Base-by-base conservation (phyloP, 2,329 filamentous ascomycete genomes). In the Verticillium nonalfalfae region DNA sequence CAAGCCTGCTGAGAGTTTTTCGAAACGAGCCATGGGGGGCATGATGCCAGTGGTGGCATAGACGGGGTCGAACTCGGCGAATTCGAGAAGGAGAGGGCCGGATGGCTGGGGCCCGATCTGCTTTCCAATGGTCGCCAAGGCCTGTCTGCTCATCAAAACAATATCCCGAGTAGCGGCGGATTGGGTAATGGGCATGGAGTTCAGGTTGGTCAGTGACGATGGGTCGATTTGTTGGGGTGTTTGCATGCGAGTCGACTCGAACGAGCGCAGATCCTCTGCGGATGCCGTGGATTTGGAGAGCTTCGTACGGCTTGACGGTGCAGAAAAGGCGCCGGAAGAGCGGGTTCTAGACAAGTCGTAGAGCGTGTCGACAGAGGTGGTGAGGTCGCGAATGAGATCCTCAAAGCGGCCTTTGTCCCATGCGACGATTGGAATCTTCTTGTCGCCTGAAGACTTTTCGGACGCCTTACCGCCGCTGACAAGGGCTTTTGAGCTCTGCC, bases 341-440 rank as follows among this genome's bases (percentile, higher is more conserved):
- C 89, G 80, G 14, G 88, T 89, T 58, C 87, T 79, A 0, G 90
- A 92, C 14, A 93, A 78, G 69, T 93, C 89, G 71, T 90, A 93
- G 1, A 94, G 80, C 0, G 88, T 91, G 73, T 93, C 90, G 71
- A 93, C 91, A 1, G 89, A 91, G 6, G 85, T 85, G 15, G 89
- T 93, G 65, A 93, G 78, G 68, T 93, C 90, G 64, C 84, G 83
- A 45, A 93, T 83, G 14, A 93, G 78, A 68, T 92, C 89, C 68
- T 90, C 86, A 67, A 93, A 93, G 60, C 88, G 84, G n/a, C 78
- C 78, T 71, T 88, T 89, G 74, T 91, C 87, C 81, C 86, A 90
- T 50, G 83, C 79, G 57, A 88, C 82, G 65, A 87, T 71, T 0
- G 82, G 77, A 5, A 76, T 73, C 70, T 88, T 88, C 59, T 78